phyloP scores from a whole-genome alignment of 768 basidiomycete genomes.

The Auriculariales sp. region DNA sequence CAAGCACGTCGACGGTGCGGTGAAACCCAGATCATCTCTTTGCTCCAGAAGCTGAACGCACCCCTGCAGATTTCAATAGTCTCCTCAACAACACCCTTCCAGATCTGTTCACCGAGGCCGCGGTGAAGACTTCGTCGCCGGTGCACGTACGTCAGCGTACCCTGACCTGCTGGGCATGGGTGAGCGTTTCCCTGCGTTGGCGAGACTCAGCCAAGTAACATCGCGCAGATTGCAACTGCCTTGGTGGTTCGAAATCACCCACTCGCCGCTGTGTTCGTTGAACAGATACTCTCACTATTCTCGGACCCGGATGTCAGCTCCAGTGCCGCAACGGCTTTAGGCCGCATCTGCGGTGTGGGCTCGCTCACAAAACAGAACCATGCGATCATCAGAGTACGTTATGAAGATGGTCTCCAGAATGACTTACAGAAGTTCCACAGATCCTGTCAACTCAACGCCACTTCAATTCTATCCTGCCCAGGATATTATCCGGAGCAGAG shows the following conservation, averaged over 20 bases:
- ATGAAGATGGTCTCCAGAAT: not conserved
- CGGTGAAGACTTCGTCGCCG: no score
- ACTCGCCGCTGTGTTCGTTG: slow-evolving; percentile 37
- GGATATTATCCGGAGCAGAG: slow-evolving; percentile 53
- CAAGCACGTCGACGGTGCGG: slow-evolving; percentile 59
- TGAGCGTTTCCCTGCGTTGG: slow-evolving; percentile 16
- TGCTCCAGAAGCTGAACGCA: slow-evolving; percentile 18
- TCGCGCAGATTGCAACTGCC: slow-evolving; percentile 55
- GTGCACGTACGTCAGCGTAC: slow-evolving; percentile 31
- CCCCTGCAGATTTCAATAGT: slow-evolving; percentile 27
- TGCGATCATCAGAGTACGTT: slow-evolving; percentile 57
- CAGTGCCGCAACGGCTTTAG: slow-evolving; percentile 65
- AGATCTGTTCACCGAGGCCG: no score
- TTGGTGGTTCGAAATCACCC: slow-evolving; percentile 64
- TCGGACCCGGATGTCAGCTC: slow-evolving; percentile 47
- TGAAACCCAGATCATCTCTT: slow-evolving; percentile 17
- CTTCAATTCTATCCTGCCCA: slow-evolving; percentile 56
- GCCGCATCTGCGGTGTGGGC: slow-evolving; percentile 35
- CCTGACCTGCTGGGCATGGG: slow-evolving; percentile 57
- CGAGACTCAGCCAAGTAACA: not conserved
- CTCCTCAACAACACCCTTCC: no score
- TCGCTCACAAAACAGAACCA: slow-evolving; percentile 66
- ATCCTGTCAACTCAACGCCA: slow-evolving; percentile 65
- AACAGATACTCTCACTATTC: slow-evolving; percentile 57
- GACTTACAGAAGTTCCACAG: slow-evolving; percentile 21